These are phyloP conservation scores for Collybia mongolica DNA, from an alignment of 768 basidiomycete genomes.

Conservation along the genomic window DNA sequence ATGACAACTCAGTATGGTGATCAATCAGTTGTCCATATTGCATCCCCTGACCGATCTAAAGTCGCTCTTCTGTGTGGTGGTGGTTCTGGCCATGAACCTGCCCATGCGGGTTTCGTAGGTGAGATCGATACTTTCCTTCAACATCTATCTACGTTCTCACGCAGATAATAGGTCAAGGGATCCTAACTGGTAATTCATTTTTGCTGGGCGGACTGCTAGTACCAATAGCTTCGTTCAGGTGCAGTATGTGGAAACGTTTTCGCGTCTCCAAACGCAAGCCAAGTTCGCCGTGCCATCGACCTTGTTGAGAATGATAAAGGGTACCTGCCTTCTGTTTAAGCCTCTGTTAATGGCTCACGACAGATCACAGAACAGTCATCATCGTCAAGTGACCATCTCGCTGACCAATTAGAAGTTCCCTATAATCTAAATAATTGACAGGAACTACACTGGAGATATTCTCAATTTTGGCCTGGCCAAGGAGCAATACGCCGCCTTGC, in stretches of 20 bases:
- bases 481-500: conserved; percentile 74
- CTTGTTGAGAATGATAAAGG: conserved; percentile 71
- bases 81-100: conserved; percentile 89
- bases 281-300: conserved; percentile 81
- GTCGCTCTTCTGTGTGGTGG: conserved; percentile 84
- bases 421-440: conserved; percentile 22
- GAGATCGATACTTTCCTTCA: conserved; percentile 11
- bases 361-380: conserved; percentile 61
- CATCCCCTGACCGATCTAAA: conserved; percentile 55
- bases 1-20: conserved; percentile 10
- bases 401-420: neutral
- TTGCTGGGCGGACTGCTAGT: neutral
- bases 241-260: conserved; percentile 90
- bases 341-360: neutral
- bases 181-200: conserved; percentile 59
- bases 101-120: conserved; percentile 91
- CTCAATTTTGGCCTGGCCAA: conserved; percentile 90
- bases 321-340: conserved; percentile 32
- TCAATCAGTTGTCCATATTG: conserved; percentile 59
- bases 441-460: conserved; percentile 89
- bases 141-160: neutral
- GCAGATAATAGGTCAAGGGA: conserved; percentile 57
- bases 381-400: conserved; percentile 64
- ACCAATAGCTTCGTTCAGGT: conserved; percentile 19
- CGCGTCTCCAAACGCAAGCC: conserved; percentile 84